Evolutionary conservation across 148 eudicot genomes (phyloP).

Genomic region (Tetragonia tetragonoides): DNA sequence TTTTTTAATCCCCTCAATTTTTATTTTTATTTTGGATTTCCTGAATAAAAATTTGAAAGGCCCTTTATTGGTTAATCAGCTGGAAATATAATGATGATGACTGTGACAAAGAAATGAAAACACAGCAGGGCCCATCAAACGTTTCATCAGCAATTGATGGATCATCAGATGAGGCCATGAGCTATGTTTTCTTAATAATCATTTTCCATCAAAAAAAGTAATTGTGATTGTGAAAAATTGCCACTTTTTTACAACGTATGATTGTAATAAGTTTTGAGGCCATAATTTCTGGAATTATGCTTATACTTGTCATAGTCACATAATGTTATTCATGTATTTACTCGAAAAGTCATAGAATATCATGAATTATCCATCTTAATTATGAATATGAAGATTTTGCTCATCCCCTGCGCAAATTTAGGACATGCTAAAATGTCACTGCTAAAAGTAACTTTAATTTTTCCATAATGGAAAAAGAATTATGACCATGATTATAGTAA

Average conservation of each 20-base stretch:
- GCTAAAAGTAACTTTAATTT: slow-evolving; percentile 14
- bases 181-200: slow-evolving; percentile 15
- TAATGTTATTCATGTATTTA: slow-evolving; percentile 13
- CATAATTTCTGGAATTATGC: slow-evolving; percentile 10
- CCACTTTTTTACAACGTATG: slow-evolving; percentile 4
- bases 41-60: background rate
- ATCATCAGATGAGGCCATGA: slow-evolving; percentile 17
- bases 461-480: slow-evolving; percentile 8
- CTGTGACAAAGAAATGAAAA: slow-evolving; percentile 9
- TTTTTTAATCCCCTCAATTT: too few relatives aligned
- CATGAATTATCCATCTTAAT: slow-evolving; percentile 10
- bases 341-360: slow-evolving; percentile 10
- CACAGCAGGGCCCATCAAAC: slow-evolving; percentile 13
- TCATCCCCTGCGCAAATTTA: slow-evolving; percentile 28
- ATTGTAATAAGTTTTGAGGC: slow-evolving; percentile 10
- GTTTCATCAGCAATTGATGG: slow-evolving; percentile 19
- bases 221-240: background rate
- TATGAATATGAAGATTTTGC: slow-evolving; percentile 22
- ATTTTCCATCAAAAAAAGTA: background rate
- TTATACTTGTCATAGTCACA: slow-evolving; percentile 11
- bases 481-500: slow-evolving; percentile 13
- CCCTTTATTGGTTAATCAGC: slow-evolving; percentile 5
- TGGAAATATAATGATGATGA: slow-evolving; percentile 10
- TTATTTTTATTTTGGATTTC: too few relatives aligned
- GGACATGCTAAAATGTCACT: slow-evolving; percentile 28